phyloP scores from a whole-genome alignment of 768 basidiomycete species.

The Mycena sanguinolenta region DNA sequence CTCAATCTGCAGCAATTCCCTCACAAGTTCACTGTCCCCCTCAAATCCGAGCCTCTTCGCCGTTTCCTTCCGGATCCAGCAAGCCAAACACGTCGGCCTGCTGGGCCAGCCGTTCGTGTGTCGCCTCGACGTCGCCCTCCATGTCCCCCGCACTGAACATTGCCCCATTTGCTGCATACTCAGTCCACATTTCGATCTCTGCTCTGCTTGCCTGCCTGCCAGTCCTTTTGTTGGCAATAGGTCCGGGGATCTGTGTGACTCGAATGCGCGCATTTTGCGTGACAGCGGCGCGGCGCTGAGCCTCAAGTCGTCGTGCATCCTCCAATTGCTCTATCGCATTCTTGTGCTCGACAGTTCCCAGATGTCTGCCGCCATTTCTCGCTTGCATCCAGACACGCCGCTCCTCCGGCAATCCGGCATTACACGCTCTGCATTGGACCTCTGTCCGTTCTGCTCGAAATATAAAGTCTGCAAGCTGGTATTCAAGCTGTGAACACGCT shows the following conservation, averaged over 20 bases:
- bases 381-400: not conserved
- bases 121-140: not conserved
- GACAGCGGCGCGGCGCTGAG: not conserved
- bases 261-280: not conserved
- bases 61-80: constrained; percentile 16
- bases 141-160: constrained; percentile 14
- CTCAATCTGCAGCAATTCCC: constrained; percentile 4
- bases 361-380: not conserved
- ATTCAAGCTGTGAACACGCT: not conserved
- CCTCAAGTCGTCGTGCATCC: constrained; percentile 1
- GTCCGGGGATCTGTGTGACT: not conserved
- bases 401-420: not conserved
- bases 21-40: not conserved
- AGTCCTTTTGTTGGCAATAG: not conserved
- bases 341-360: not conserved
- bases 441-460: constrained; percentile 1
- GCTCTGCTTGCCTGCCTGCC: not conserved
- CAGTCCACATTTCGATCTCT: constrained; percentile 18
- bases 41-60: constrained; percentile 14
- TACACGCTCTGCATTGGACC: constrained; percentile 6
- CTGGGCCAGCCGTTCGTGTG: not conserved
- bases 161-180: constrained; percentile 7
- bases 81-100: constrained; percentile 21
- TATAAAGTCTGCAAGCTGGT: not conserved
- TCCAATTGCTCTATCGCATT: not conserved